These are phyloP conservation scores for Fraxinus velutina DNA, from an alignment of 305 asterid species.

Conservation along the genomic window DNA sequence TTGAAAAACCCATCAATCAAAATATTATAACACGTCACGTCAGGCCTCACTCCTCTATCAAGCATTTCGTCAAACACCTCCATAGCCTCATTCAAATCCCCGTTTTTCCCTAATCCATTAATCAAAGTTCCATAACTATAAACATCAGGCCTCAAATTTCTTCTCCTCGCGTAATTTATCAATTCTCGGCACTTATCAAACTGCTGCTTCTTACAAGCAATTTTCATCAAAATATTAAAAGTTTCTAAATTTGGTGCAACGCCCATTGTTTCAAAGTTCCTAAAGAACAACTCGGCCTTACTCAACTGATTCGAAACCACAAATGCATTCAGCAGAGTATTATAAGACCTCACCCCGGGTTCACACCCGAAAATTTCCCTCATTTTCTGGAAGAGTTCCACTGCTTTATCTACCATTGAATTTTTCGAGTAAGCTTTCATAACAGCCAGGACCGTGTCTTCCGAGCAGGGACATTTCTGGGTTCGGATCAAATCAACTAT, in stretches of 20 bases:
- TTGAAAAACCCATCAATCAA: constrained; percentile 64
- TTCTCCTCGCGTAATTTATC: constrained; percentile 46
- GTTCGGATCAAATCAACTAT: constrained; percentile 50
- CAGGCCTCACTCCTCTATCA: constrained; percentile 62
- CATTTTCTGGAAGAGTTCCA: constrained; percentile 67
- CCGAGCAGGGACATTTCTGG: constrained; percentile 59
- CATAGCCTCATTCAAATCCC: constrained; percentile 46
- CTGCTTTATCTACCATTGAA: constrained; percentile 53
- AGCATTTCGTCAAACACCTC: constrained; percentile 82
- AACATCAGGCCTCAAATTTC: constrained; percentile 55
- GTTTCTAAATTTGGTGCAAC: constrained; percentile 62
- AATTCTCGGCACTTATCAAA: constrained; percentile 50
- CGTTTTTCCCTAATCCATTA: constrained; percentile 56
- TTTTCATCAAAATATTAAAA: constrained; percentile 59
- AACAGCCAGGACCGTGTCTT: constrained; percentile 57
- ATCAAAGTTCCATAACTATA: constrained; percentile 72
- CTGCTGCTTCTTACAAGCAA: constrained; percentile 53
- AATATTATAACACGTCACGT: constrained; percentile 69
- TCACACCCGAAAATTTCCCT: constrained; percentile 60
- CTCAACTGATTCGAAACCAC: constrained; percentile 57
- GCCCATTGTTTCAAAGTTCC: constrained; percentile 56
- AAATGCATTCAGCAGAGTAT: constrained; percentile 66
- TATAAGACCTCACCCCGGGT: constrained; percentile 70
- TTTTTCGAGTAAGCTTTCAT: constrained; percentile 56
- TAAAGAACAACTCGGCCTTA: constrained; percentile 64